A percentile compares a stretch with the other conserved stretches of the same genome.
Conservation (phyloP, 1,139 yeast genomes). For the Pichia terricola region DNA sequence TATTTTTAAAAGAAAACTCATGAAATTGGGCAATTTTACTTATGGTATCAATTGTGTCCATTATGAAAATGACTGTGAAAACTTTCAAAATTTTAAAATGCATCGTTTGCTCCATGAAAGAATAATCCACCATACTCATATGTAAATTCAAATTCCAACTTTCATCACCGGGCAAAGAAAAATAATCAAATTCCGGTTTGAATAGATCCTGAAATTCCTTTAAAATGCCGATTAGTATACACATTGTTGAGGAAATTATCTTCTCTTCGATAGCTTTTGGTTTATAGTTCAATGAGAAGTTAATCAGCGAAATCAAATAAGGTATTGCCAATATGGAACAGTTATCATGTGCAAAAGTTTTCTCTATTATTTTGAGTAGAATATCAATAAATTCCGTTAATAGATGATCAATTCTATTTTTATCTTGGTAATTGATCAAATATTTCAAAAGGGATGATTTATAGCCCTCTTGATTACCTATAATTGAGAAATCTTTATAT, state of each 20-base stretch:
- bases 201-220: slow-evolving; percentile 16
- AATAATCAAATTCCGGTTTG: slow-evolving; percentile 20
- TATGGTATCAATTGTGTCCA: slow-evolving; percentile 45
- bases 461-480: slow-evolving; percentile 26
- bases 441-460: slow-evolving; percentile 25
- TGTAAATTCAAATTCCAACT: background rate
- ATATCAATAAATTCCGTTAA: slow-evolving; percentile 33
- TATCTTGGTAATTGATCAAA: slow-evolving; percentile 33
- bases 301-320: slow-evolving; percentile 42
- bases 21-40: slow-evolving; percentile 19
- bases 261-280: slow-evolving; percentile 42
- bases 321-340: slow-evolving; percentile 36
- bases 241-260: slow-evolving; percentile 22
- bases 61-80: slow-evolving; percentile 37
- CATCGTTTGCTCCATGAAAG: slow-evolving; percentile 30
- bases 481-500: slow-evolving; percentile 25
- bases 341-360: slow-evolving; percentile 22
- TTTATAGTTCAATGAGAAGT: slow-evolving; percentile 44
- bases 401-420: slow-evolving; percentile 35
- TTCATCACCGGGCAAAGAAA: slow-evolving; percentile 13
- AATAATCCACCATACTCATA: slow-evolving; percentile 11
- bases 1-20: slow-evolving; percentile 5
- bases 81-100: slow-evolving; percentile 39
- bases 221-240: slow-evolving; percentile 12
- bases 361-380: slow-evolving; percentile 29